Evolutionary conservation across 1,139 yeast species (phyloP), one percentile per base, ranked within the genome.

Genomic region (Yamadazyma sp.): DNA sequence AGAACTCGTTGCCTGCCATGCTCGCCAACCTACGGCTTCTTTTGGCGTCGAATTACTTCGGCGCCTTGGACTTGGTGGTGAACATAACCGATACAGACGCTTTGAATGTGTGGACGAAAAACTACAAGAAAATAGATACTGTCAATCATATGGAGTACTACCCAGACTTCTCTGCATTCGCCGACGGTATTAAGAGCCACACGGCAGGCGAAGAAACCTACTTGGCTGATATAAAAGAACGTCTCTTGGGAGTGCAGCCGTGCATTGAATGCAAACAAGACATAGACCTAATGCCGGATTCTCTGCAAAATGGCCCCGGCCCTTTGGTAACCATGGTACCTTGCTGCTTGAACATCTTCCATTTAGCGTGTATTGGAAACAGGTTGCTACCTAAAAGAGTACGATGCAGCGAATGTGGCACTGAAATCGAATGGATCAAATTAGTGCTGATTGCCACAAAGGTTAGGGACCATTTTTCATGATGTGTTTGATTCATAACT

Each of bases 11-110:
- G 2, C 77, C 71, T 42, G 70, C 73, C 38, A 73, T 74, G 39
- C 40, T 84, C 14, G 88, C 77, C 0, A 70, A 77, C 46, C 54
- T 78, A 7, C 61, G 79, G 33, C 55, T 77, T 26, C 58, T 86
- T 15, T 37, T 81, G 3, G 49, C 51, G 1, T 56, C 73, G 4
- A 48, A 50, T 1, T 73, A 70, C 31, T 81, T 81, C 51, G 48
- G 50, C 1, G 52, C 61, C 12, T 61, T 77, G 66, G 62, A 63
- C 29, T 51, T 78, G 27, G 53, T 50, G n/a, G 62, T 77, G 2
- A 61, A 62, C 11, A 54, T 76, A 22, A 74, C 75, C 42, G 64
- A 61, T 39, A 36, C 44, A 0, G 58, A 59, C 5, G 52, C 55
- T 3, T 48, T 54, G 33, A 43, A 51, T 5, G 41, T 38, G 2